Evolutionary conservation across 305 asterid genomes (phyloP), one percentile per base, ranked within the genome.

Genomic region (Fraxinus platypoda): DNA sequence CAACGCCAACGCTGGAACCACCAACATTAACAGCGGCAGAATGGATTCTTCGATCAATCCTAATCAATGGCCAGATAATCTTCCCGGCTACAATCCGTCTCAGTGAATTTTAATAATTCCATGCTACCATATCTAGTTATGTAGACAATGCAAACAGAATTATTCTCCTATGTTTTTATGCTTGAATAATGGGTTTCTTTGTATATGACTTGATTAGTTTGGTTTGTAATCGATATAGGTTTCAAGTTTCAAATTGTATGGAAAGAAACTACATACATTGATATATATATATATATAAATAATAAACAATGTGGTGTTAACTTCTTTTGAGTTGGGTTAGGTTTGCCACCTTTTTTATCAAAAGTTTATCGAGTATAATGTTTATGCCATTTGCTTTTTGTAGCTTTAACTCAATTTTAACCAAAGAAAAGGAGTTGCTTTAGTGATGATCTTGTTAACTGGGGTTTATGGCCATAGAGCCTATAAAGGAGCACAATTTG

Each of bases 11-110:
- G 17, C 80, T 28, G 59, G 28, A 43, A 80, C 59, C 25, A 49
- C 82, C 12, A 82, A 72, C 30, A n/a, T n/a, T n/a, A 78, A 82
- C 86, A 82, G 54, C 82, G 28, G 34, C 15, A 6, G 30, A 23
- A 64, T 80, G 17, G 83, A 86, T 11, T 66, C 90, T 30, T 88
- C 93, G 35, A 83, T 85, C 85, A 79, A 80, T 49, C 88, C 78
- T 8, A 88, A 77, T 62, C 87, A 77, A 3, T 83, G 89, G 89
- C 70, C 41, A 8, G 21, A 26, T 19, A 26, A 81, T n/a, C 81
- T 78, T 71, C 82, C 80, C 1, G 88, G 91, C 12, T 84, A 35
- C 41, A 35, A 87, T 77, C 85, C 86, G 28, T 74, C 90, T 73
- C 82, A 75, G 34, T 84, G 84, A 86, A 26, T 79, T 43, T 34